Conservation (phyloP, 106 monocot genomes). For the Apostasia shenzhenica region DNA sequence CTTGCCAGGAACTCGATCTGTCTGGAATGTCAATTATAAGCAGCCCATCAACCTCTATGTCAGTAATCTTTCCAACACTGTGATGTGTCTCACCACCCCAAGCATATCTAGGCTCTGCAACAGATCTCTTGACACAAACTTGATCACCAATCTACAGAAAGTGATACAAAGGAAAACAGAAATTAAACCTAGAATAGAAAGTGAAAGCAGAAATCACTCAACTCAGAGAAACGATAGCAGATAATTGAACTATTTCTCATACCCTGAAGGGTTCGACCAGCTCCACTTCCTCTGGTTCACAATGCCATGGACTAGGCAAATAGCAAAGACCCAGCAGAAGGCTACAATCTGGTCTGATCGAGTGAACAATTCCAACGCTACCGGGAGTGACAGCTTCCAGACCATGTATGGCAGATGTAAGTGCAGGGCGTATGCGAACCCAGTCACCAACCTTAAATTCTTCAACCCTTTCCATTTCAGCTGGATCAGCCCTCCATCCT, state of each 20-base stretch:
- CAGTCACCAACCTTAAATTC: slow-evolving; percentile 98
- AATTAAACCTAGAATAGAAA: not conserved
- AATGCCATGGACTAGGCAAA: slow-evolving; percentile 83
- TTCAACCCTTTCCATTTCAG: slow-evolving; percentile 99
- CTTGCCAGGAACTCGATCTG: slow-evolving; percentile 73
- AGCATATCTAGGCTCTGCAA: slow-evolving; percentile 92
- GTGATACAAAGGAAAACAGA: not conserved
- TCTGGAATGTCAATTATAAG: slow-evolving; percentile 85
- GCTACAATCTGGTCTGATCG: slow-evolving; percentile 93
- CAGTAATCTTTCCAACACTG: slow-evolving; percentile 91
- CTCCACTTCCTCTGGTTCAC: slow-evolving; percentile 99
- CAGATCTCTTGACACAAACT: slow-evolving; percentile 97
- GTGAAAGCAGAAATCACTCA: not conserved
- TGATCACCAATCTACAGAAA: slow-evolving; percentile 77
- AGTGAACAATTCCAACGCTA: slow-evolving; percentile 85
- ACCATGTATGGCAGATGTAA: slow-evolving; percentile 88
- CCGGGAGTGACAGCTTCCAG: slow-evolving; percentile 87
- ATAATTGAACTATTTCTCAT: slow-evolving; percentile 1
- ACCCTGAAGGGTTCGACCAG: slow-evolving; percentile 96
- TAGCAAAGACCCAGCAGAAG: slow-evolving; percentile 86
- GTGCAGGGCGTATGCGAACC: slow-evolving; percentile 78
- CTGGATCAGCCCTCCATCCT: slow-evolving; percentile 99
- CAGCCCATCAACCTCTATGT: slow-evolving; percentile 83
- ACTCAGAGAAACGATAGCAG: not conserved
- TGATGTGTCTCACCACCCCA: slow-evolving; percentile 99